These are phyloP conservation scores for Daldinia childiae DNA, from an alignment of 495 filamentous ascomycete species.

Conservation along the genomic window DNA sequence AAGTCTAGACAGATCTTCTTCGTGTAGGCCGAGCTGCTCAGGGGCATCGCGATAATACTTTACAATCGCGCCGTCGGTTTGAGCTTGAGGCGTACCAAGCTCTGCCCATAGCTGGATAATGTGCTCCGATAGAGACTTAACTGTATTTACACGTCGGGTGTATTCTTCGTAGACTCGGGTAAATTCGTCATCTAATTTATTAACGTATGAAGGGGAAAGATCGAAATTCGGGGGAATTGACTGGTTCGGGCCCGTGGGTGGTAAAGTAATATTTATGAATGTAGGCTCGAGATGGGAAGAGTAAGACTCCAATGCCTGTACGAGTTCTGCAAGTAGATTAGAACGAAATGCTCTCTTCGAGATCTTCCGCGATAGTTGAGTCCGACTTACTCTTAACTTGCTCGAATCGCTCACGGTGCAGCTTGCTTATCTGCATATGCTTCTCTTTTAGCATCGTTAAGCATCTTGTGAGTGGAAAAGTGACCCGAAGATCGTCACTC, in stretches of 20 bases:
- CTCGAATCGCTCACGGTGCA: conserved; percentile 89
- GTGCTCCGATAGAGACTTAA: conserved; percentile 79
- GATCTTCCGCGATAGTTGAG: not conserved
- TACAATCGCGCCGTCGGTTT: conserved; percentile 88
- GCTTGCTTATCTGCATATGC: conserved; percentile 76
- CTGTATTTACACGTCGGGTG: conserved; percentile 75
- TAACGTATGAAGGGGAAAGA: conserved; percentile 87
- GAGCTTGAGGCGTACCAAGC: conserved; percentile 88
- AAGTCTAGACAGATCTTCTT: conserved; percentile 80
- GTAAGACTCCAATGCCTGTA: conserved; percentile 91
- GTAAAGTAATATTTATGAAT: conserved; percentile 82
- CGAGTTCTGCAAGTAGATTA: conserved; percentile 72
- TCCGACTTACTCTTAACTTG: conserved; percentile 84
- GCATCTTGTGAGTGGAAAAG: conserved; percentile 81
- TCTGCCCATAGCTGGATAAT: conserved; percentile 96
- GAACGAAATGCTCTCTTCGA: not conserved
- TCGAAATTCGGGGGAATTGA: conserved; percentile 84
- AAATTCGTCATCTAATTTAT: conserved; percentile 88
- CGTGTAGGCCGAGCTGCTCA: conserved; percentile 90
- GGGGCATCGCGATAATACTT: conserved; percentile 88
- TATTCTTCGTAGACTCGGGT: conserved; percentile 96
- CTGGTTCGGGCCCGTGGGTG: conserved; percentile 78
- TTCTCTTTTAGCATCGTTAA: conserved; percentile 84
- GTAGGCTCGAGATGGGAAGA: conserved; percentile 90
- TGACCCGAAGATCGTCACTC: conserved; percentile 74